A percentile compares a stretch with the other conserved stretches of the same genome.
phyloP scores from a whole-genome alignment of 2,329 filamentous ascomycete genomes.

The Arthrobotrys iridis region DNA sequence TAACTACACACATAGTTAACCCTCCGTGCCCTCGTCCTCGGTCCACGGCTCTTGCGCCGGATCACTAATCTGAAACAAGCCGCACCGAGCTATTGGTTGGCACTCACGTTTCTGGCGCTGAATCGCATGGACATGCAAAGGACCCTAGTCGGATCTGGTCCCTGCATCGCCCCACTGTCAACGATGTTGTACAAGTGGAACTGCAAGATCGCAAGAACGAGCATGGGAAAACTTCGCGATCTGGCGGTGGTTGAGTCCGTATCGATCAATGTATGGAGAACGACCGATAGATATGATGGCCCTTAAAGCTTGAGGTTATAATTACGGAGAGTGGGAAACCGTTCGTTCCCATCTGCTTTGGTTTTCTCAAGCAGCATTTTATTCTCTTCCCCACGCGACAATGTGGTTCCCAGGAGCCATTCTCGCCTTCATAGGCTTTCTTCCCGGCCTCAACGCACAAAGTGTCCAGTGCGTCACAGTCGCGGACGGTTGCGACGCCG shows the following conservation, averaged over 20 bases:
- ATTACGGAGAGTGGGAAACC: neutral
- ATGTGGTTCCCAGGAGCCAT: neutral
- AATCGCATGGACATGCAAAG: no score
- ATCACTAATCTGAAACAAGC: neutral
- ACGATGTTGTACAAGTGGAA: no score
- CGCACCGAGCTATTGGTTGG: neutral
- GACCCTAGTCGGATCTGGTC: no score
- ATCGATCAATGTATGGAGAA: neutral
- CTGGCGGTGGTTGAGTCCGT: no score
- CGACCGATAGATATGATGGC: neutral
- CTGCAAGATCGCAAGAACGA: no score
- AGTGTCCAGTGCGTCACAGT: conserved; percentile 21
- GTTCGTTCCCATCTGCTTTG: neutral
- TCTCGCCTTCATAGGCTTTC: neutral
- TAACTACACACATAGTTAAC: no score
- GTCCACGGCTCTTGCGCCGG: neutral
- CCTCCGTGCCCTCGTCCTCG: no score
- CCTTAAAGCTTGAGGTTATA: neutral
- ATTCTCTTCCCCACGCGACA: neutral
- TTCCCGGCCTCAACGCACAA: neutral
- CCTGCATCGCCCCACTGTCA: no score
- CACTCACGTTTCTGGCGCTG: no score
- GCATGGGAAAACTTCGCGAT: no score
- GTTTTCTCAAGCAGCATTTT: neutral
- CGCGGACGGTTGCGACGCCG: conserved; percentile 19